Evolutionary conservation across 2,329 filamentous ascomycete species (phyloP).

Genomic region (Colletotrichum scovillei): DNA sequence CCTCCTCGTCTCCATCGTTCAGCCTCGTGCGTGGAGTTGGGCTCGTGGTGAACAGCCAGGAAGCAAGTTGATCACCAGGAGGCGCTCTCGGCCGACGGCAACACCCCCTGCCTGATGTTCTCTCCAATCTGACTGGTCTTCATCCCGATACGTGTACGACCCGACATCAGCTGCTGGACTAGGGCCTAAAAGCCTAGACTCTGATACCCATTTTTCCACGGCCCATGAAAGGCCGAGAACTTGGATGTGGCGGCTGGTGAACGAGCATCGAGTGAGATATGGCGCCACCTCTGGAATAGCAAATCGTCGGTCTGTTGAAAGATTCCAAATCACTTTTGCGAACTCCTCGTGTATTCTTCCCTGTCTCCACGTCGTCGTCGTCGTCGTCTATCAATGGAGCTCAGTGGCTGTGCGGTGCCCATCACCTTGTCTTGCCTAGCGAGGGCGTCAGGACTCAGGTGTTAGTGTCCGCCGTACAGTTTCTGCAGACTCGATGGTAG

Average conservation of each 20-base stretch:
- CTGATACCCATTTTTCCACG: not conserved
- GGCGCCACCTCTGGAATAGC: not conserved
- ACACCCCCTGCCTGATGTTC: not conserved
- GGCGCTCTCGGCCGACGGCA: not conserved
- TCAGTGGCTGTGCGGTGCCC: not conserved
- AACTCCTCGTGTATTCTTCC: slow-evolving; percentile 4
- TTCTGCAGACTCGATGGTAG: slow-evolving; percentile 61
- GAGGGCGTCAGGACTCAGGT: not conserved
- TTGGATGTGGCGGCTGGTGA: slow-evolving; percentile 11
- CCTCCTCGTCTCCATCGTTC: not conserved
- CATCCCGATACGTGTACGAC: slow-evolving; percentile 6
- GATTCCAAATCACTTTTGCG: slow-evolving; percentile 1
- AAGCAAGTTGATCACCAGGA: not conserved
- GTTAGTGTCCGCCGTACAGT: slow-evolving; percentile 50
- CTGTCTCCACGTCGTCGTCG: not conserved
- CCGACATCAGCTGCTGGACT: not conserved
- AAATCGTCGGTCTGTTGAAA: not conserved
- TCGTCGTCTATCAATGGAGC: not conserved
- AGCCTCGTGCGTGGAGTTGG: not conserved
- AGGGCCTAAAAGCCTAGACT: not conserved
- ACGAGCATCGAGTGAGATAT: not conserved
- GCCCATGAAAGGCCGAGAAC: not conserved
- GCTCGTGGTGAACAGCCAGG: not conserved
- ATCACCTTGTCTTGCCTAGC: not conserved
- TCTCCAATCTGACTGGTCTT: not conserved